Base-by-base conservation (phyloP, 2,329 filamentous ascomycete genomes). In the Fusarium albosuccineum region DNA sequence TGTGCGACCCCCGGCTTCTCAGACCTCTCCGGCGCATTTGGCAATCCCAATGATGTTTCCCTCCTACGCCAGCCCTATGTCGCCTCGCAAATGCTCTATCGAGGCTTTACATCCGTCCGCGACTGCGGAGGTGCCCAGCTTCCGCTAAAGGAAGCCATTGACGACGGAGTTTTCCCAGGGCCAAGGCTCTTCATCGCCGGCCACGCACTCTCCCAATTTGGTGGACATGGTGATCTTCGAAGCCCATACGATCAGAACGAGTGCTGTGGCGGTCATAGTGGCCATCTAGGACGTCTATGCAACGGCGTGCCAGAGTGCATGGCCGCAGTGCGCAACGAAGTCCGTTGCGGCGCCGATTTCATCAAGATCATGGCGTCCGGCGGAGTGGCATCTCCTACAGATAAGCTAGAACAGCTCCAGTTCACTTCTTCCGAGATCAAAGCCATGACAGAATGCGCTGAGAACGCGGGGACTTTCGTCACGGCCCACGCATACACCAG, bases 331-430 rank as follows among this genome's bases (percentile, higher is more conserved):
- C 80, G 87, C 2, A 85, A 87, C 53, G 83, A 89, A 71, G 71
- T 89, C 0, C 79, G 86, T 1, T 79, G 77, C 14, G 87, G 87
- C 3, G 83, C 85, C 1, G 85, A 89, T 70, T 89, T 89, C 66
- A 82, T 89, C 74, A 89, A 89, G 73, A 86, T 89, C 65, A 89
- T 89, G 86, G 80, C 79, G 3, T 82, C 82, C 5, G 86, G 87
- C 1, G 87, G 87, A 13, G 86, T 89, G 1, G 80, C 83, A 0
- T 83, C 80, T 13, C 85, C 85, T 0, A 86, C 85, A 0, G 87
- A 89, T 69, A 77, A 77, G 46, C 76, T 89, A 9, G 81, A 82
- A 14, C 81, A 83, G 66, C 73, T 84, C 13, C 87, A 89, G 73
- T 89, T 88, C 74, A 85, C 85, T 0, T 75, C 80, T 0, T 82